These are phyloP conservation scores for Eucalyptus cloeziana DNA, from an alignment of 345 rosid genomes.

Conservation along the genomic window DNA sequence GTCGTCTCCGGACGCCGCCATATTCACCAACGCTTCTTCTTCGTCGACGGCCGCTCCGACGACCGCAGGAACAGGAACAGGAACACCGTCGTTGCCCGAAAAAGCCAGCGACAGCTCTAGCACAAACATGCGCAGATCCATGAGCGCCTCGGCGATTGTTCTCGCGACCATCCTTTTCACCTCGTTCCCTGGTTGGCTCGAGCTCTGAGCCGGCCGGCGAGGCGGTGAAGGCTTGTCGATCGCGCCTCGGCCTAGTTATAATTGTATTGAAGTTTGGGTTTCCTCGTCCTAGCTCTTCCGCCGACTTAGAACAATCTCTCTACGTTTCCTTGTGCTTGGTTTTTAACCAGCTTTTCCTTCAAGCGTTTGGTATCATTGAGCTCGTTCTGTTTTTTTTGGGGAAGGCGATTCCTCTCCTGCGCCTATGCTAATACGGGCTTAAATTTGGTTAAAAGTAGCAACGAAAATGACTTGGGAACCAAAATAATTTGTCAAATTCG, in stretches of 20 bases:
- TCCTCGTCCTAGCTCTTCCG: not conserved
- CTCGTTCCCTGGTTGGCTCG: not conserved
- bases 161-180: conserved; percentile 6
- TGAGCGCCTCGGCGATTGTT: not conserved
- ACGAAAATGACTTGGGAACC: not conserved
- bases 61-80: not conserved
- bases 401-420: not conserved
- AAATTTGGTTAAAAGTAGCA: not conserved
- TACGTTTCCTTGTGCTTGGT: not conserved
- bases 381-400: not conserved
- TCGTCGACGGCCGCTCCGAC: conserved; percentile 15
- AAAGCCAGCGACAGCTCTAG: not conserved
- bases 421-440: not conserved
- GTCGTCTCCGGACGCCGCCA: conserved; percentile 67
- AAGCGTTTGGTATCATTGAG: not conserved
- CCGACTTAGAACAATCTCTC: not conserved
- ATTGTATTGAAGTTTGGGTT: not conserved
- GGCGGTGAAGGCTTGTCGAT: not conserved
- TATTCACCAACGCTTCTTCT: conserved; percentile 31
- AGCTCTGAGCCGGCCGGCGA: not conserved
- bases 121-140: not conserved
- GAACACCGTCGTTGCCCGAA: not conserved
- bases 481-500: not conserved
- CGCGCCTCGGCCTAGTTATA: not conserved
- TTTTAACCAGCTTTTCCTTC: not conserved